Evolutionary conservation across 2,329 filamentous ascomycete species (phyloP).

Genomic region (Alternaria sp.): DNA sequence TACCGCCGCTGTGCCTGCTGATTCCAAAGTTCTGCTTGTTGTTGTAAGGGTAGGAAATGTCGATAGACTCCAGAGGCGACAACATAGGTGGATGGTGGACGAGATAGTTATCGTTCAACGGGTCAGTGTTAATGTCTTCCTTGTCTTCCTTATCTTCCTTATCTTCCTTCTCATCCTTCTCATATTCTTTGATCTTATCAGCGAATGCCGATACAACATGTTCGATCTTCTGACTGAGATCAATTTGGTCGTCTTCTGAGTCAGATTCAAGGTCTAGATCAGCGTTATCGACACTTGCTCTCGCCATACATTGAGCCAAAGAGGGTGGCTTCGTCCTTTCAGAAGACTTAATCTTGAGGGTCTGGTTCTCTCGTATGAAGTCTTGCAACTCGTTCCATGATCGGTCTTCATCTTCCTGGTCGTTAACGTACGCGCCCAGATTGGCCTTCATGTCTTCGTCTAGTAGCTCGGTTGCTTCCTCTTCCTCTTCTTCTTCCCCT

Average conservation of each 20-base stretch:
- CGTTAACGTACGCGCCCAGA: background rate
- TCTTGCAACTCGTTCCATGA: background rate
- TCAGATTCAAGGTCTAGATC: slow-evolving; percentile 10
- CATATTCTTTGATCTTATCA: background rate
- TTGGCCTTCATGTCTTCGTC: background rate
- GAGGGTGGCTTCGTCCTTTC: background rate
- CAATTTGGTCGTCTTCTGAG: background rate
- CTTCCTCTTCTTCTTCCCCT: background rate
- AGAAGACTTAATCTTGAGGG: background rate
- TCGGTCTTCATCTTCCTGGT: slow-evolving; percentile 1
- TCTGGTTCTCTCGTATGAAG: background rate
- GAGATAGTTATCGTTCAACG: background rate
- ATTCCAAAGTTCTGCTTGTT: background rate
- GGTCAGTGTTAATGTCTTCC: background rate
- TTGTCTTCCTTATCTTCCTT: background rate
- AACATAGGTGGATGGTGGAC: background rate
- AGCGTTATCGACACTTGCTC: background rate
- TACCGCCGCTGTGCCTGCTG: background rate
- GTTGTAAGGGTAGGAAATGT: background rate
- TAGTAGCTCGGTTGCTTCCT: background rate
- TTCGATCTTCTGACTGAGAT: background rate
- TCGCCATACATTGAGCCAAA: slow-evolving; percentile 11
- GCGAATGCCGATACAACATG: background rate
- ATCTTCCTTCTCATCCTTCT: background rate
- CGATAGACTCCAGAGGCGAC: background rate